A percentile compares a stretch with the other conserved stretches of the same genome.
Evolutionary conservation across 1,139 yeast genomes (phyloP).

Genomic region (Kurtzmaniella quercitrusa): DNA sequence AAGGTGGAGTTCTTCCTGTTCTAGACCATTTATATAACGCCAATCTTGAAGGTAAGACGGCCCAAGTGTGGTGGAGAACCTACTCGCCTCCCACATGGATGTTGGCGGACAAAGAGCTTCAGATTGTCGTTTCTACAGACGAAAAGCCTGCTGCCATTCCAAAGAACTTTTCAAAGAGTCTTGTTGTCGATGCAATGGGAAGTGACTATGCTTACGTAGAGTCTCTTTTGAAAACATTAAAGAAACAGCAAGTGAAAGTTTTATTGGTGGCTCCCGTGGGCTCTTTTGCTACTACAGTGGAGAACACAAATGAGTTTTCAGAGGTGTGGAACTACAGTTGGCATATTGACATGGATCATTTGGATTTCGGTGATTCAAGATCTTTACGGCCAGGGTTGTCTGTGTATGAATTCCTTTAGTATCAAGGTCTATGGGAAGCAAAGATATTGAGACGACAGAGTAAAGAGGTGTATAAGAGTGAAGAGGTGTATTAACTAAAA

Average conservation of each 20-base stretch:
- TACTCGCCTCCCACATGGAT: constrained; percentile 93
- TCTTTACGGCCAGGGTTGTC: constrained; percentile 61
- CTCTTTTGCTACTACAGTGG: constrained; percentile 28
- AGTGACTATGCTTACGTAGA: constrained; percentile 26
- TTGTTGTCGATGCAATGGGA: constrained; percentile 44
- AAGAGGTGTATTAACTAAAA: too few species aligned
- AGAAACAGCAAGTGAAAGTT: constrained; percentile 12
- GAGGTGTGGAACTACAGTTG: constrained; percentile 39
- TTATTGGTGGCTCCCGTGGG: constrained; percentile 47
- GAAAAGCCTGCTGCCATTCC: constrained; percentile 6
- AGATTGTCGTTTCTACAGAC: constrained; percentile 17
- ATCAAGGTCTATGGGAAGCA: too few species aligned
- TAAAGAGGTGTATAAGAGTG: too few species aligned
- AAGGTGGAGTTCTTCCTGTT: constrained; percentile 82
- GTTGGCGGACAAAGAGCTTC: constrained; percentile 33
- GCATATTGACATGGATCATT: constrained; percentile 67
- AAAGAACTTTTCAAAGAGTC: neutral
- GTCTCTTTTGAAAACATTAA: constrained; percentile 10
- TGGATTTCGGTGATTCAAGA: constrained; percentile 43
- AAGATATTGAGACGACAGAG: too few species aligned
- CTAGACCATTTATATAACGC: constrained; percentile 32
- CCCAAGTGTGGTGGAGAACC: constrained; percentile 88
- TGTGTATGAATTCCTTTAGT: constrained; percentile 36
- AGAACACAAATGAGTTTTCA: constrained; percentile 13
- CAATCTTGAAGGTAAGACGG: constrained; percentile 9